Evolutionary conservation across 2,329 filamentous ascomycete genomes (phyloP).

Genomic region (Malbranchea zuffiana): DNA sequence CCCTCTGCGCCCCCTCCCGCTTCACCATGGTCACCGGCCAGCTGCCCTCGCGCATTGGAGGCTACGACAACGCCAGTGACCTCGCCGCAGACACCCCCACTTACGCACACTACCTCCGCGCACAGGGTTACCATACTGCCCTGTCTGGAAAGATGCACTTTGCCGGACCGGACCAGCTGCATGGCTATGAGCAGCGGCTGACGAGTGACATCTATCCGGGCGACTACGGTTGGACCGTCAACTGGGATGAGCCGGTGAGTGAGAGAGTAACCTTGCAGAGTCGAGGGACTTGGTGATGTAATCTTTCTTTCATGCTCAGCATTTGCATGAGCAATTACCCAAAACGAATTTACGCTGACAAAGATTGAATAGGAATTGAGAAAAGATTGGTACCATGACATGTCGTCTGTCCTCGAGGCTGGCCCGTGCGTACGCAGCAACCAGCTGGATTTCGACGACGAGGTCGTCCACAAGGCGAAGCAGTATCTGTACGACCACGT

Average conservation of each 20-base stretch:
- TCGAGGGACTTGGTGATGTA: slow-evolving; percentile 3
- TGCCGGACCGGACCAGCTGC: slow-evolving; percentile 69
- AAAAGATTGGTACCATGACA: slow-evolving; percentile 94
- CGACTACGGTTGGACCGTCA: slow-evolving; percentile 88
- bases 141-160: slow-evolving; percentile 97
- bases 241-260: slow-evolving; percentile 75
- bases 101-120: slow-evolving; percentile 81
- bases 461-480: slow-evolving; percentile 83
- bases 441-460: slow-evolving; percentile 91
- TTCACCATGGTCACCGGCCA: slow-evolving; percentile 93
- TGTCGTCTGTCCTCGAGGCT: slow-evolving; percentile 82
- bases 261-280: slow-evolving; percentile 1
- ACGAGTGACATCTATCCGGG: slow-evolving; percentile 95
- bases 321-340: slow-evolving; percentile 1
- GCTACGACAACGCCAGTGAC: slow-evolving; percentile 82
- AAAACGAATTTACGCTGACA: not conserved
- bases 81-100: slow-evolving; percentile 77
- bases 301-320: slow-evolving; percentile 2
- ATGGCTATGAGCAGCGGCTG: slow-evolving; percentile 83
- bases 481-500: slow-evolving; percentile 89
- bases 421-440: slow-evolving; percentile 83
- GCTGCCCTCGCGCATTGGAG: slow-evolving; percentile 80
- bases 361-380: slow-evolving; percentile 38
- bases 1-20: slow-evolving; percentile 80
- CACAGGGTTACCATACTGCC: slow-evolving; percentile 77